Evolutionary conservation across 495 filamentous ascomycete species (phyloP).

Genomic region (Penicillium longicatenatum): DNA sequence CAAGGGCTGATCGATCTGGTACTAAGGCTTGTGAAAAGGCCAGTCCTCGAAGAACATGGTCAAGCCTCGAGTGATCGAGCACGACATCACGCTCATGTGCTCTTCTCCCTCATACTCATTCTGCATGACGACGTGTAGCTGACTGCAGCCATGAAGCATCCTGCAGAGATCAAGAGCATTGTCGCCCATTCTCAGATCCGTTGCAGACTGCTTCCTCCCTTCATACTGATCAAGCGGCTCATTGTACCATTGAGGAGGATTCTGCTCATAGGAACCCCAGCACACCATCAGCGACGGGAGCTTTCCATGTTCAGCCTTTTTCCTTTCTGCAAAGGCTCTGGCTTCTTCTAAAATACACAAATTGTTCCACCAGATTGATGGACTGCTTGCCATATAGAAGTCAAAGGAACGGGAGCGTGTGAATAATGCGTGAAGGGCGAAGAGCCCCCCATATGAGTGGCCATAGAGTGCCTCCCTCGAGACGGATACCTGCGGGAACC

Average conservation of each 20-base stretch:
- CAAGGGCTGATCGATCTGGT: too few species aligned
- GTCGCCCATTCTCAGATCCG: conserved; percentile 42
- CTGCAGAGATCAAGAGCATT: conserved; percentile 34
- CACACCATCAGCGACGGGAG: conserved; percentile 21
- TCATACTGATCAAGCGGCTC: conserved; percentile 37
- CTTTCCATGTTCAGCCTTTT: background rate
- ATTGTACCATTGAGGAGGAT: conserved; percentile 36
- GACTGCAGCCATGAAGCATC: conserved; percentile 8
- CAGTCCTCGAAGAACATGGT: conserved; percentile 28
- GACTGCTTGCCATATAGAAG: conserved; percentile 27
- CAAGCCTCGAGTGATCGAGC: conserved; percentile 25
- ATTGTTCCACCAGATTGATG: conserved; percentile 31
- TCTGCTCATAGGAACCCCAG: conserved; percentile 37
- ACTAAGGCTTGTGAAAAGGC: conserved; percentile 7
- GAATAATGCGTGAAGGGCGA: conserved; percentile 30
- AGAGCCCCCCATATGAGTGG: conserved; percentile 31
- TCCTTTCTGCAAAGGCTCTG: conserved; percentile 15
- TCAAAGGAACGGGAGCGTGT: conserved; percentile 25
- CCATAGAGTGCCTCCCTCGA: conserved; percentile 26
- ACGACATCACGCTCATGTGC: conserved; percentile 28
- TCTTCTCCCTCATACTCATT: conserved; percentile 35
- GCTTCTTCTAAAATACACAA: conserved; percentile 20
- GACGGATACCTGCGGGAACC: conserved; percentile 15
- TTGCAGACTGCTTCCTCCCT: conserved; percentile 44
- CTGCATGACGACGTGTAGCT: conserved; percentile 39